phyloP scores from a whole-genome alignment of 352 stramenopile species.

The Pythium rhizo-oryzae region DNA sequence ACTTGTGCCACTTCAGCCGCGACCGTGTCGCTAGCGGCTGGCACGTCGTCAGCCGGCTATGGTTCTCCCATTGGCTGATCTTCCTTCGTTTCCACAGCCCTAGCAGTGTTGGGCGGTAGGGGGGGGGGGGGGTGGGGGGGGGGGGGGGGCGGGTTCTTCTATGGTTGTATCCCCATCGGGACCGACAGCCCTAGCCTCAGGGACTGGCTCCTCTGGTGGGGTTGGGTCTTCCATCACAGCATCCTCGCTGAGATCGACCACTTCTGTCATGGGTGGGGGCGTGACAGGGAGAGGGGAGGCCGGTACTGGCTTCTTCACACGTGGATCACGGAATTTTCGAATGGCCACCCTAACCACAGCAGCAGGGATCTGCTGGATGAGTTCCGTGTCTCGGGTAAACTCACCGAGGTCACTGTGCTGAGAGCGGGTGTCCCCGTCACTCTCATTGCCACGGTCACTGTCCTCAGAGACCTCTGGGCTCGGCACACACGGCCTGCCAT shows the following conservation, averaged over 20 bases:
- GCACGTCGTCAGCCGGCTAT: background rate
- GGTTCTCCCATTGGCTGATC: background rate
- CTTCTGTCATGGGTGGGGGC: background rate
- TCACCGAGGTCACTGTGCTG: slow-evolving; percentile 11
- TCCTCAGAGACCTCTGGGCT: slow-evolving; percentile 1
- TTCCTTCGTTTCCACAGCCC: background rate
- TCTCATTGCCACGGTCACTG: slow-evolving; percentile 1
- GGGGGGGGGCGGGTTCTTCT: background rate
- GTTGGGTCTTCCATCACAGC: background rate
- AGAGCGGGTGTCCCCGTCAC: background rate
- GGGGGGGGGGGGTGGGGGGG: too few relatives aligned
- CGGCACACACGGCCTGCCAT: background rate
- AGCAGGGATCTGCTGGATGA: background rate
- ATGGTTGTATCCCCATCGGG: background rate
- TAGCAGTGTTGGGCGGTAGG: too few relatives aligned
- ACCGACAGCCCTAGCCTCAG: background rate
- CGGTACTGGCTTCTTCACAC: too few relatives aligned
- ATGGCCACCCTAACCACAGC: slow-evolving; percentile 4
- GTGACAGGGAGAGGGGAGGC: background rate
- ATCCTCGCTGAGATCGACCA: background rate
- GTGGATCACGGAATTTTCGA: background rate
- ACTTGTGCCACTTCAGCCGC: background rate
- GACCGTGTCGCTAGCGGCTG: background rate
- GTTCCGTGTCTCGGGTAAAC: background rate
- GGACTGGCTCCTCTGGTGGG: background rate